Percentiles rank a stretch among this genome's conserved stretches.
Conservation (phyloP, 2,329 filamentous ascomycete species). For the Orbilia quercus region DNA sequence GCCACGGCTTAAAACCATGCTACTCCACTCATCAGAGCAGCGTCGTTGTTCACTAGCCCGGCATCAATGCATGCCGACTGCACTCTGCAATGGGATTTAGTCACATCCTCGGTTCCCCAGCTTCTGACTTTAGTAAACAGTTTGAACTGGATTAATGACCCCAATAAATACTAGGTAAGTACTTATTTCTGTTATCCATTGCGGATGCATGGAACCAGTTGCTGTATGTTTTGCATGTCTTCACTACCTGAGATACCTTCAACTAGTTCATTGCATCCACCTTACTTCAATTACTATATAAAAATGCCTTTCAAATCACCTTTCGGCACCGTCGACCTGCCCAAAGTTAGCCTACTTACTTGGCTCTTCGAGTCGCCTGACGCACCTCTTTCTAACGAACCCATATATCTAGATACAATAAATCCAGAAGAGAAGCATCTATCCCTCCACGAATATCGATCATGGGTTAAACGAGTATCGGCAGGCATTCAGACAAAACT, state of each 20-base stretch:
- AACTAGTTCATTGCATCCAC: neutral
- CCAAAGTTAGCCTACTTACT: slow-evolving; percentile 56
- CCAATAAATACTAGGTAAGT: no score
- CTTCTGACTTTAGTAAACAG: neutral
- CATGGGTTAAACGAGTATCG: slow-evolving; percentile 76
- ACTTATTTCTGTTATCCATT: no score
- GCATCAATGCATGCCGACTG: no score
- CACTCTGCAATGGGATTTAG: no score
- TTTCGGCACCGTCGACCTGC: slow-evolving; percentile 51
- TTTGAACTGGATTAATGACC: neutral
- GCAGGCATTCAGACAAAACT: slow-evolving; percentile 65
- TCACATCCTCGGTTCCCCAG: slow-evolving; percentile 7
- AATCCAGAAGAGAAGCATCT: slow-evolving; percentile 75
- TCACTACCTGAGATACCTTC: neutral
- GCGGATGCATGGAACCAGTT: neutral
- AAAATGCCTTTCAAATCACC: slow-evolving; percentile 53
- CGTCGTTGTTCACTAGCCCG: no score
- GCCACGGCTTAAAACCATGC: slow-evolving; percentile 16
- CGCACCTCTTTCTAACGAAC: slow-evolving; percentile 50
- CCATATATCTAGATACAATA: slow-evolving; percentile 70
- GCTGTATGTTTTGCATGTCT: neutral
- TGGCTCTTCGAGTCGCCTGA: slow-evolving; percentile 58
- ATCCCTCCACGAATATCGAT: slow-evolving; percentile 73
- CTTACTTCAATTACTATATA: neutral
- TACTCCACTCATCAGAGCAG: no score